Base-by-base conservation (phyloP, 805 yeast genomes). In the Cyberlindnera xishuangbannaensis region DNA sequence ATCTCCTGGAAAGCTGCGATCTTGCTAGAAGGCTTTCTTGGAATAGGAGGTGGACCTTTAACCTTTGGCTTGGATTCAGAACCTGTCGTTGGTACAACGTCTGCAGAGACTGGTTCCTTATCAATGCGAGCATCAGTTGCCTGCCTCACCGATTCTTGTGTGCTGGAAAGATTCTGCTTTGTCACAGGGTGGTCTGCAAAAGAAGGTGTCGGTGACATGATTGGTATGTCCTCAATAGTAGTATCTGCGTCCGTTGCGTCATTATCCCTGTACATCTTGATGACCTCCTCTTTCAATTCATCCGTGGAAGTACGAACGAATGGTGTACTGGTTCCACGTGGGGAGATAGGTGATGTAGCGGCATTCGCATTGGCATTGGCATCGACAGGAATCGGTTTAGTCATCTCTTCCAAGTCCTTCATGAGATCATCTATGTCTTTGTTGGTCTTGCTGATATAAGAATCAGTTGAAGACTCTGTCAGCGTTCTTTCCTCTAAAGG, bases 1-100 rank as follows among this genome's bases (percentile, higher is more conserved):
- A 80, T 75, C 48, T 80, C 82, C 50, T 83, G 94, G 54, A 83
- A 83, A 0, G 87, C 87, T 1, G 88, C 87, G 39, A 83, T 83
- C 41, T 69, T 80, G 1, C 86, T 77, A 0, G 90, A 81, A 13
- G 85, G 76, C 46, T 83, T 83, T 48, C 81, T 81, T 4, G 90
- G 90, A 16, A 77, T 77, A 19, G 76, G 79, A 6, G 86, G 86
- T 11, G 85, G 73, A 2, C 64, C 62, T 26, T 47, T 51, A 24
- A 50, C n/a, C 25, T 34, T 40, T 18, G 37, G 36, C 12, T 58
- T 24, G 18, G 19, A 6, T n/a, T n/a, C n/a, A n/a, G n/a, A n/a
- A n/a, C n/a, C n/a, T n/a, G n/a, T n/a, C n/a, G n/a, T n/a, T n/a
- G n/a, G n/a, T n/a, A n/a, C n/a, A n/a, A n/a, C n/a, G n/a, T n/a